Conservation (phyloP, 78 protist species). For the Guillardia theta region DNA sequence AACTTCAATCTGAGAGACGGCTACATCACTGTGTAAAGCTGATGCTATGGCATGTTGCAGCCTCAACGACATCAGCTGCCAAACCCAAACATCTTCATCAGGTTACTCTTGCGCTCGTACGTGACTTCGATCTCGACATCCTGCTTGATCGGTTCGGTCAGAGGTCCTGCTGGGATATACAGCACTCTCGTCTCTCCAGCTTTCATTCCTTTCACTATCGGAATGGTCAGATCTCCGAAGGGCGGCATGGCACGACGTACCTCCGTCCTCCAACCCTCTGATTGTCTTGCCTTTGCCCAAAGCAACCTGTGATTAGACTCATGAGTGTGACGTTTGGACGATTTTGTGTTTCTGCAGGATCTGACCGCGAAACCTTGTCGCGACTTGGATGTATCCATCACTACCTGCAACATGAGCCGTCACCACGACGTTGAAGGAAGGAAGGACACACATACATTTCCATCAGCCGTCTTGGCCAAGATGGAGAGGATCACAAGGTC, state of each 20-base stretch:
- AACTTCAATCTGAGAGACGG: too few species aligned
- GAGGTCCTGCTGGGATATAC: not conserved
- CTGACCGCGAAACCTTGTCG: not conserved
- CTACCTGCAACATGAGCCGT: not conserved
- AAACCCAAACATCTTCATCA: not conserved
- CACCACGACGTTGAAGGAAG: not conserved
- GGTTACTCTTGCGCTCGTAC: conserved; percentile 16
- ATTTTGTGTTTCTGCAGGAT: too few species aligned
- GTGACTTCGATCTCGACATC: conserved; percentile 10
- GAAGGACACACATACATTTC: not conserved
- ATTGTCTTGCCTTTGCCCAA: not conserved
- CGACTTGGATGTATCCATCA: not conserved
- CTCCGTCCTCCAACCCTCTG: too few species aligned
- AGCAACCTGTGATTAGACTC: too few species aligned
- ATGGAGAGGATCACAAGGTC: not conserved
- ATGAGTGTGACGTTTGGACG: too few species aligned
- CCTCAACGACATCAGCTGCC: too few species aligned
- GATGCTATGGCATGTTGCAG: too few species aligned
- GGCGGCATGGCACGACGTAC: too few species aligned
- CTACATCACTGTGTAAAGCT: too few species aligned
- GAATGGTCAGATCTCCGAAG: too few species aligned
- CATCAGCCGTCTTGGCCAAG: not conserved
- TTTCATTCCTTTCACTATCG: not conserved
- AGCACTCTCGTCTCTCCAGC: not conserved
- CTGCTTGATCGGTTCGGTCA: not conserved